Evolutionary conservation across 2,329 filamentous ascomycete species (phyloP).

Genomic region (Fusarium globosum): DNA sequence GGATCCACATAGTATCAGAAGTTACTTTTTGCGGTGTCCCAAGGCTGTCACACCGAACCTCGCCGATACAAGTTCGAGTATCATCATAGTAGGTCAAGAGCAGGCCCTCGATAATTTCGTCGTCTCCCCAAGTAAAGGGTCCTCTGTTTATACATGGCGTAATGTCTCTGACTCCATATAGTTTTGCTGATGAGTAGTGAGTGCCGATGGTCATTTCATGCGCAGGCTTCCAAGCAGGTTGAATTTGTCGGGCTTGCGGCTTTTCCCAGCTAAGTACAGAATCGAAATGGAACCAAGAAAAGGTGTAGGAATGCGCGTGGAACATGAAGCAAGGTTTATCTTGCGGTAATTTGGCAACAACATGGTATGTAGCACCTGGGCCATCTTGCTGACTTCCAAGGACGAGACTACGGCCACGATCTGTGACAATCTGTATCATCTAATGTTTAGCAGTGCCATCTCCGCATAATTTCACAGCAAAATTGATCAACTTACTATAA

Average conservation of each 20-base stretch:
- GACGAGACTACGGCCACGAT: neutral
- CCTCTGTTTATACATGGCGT: accelerated
- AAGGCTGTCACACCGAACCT: neutral
- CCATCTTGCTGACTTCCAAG: neutral
- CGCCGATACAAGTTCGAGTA: neutral
- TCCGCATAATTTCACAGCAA: neutral
- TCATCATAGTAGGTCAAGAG: neutral
- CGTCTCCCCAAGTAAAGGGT: accelerated
- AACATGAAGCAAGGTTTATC: neutral
- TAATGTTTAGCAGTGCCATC: neutral
- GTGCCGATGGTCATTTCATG: neutral
- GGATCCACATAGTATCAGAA: no score
- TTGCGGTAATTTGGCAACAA: neutral
- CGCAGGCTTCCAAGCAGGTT: neutral
- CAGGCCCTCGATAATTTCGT: neutral
- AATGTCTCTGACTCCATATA: neutral
- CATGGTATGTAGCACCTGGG: neutral
- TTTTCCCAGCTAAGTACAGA: neutral
- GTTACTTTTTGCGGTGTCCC: no score
- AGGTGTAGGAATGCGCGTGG: accelerated
- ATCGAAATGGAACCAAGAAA: neutral
- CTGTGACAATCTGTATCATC: neutral
- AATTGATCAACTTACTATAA: neutral
- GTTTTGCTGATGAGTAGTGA: neutral
- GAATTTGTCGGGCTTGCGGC: neutral